Base-by-base conservation (phyloP, 2,329 filamentous ascomycete species). In the Sarocladium strictum region DNA sequence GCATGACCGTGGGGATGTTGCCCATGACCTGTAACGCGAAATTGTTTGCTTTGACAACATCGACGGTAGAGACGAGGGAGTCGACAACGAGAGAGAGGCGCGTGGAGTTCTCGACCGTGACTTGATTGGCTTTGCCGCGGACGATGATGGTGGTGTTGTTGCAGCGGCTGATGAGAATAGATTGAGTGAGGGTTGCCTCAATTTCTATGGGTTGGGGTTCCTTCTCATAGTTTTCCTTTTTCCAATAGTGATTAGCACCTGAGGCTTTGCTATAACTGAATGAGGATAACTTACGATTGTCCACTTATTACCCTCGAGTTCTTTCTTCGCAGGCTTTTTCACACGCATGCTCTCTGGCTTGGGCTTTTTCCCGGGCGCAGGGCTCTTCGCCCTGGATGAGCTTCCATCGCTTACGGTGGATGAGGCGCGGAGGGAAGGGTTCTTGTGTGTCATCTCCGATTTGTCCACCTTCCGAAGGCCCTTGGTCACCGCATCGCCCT, bases 401-500 rank as follows among this genome's bases (percentile, higher is more conserved):
- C 76, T 75, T 57, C 77, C 78, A 21, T 79, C 81, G 26, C 88
- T 78, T 2, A 93, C 89, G 2, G 83, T 80, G 12, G 89, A 87
- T 57, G 77, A 77, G 23, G 89, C 81, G 58, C 94, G 86, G 56
- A 99, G 77, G 10, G 85, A 83, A 14, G 94, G 94, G 72, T 99
- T 99, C 77, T 97, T 97, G 74, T 99, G 94, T 57, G 94, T 99
- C 93, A 97, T 97, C 70, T 97, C 80, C 54, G 89, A 94, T 67
- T 86, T 87, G 73, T 97, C 93, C 51, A 99, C 94, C 76, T 97
- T 99, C 61, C 89, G 87, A 33, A 99, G 79, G 29, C 89, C 86
- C 60, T 89, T 85, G 3, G 94, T 99, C 57, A 99, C 89, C n/a
- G 83, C 79, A 57, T 89, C 84, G 55, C 94, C 94, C 68, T 87